phyloP scores from a whole-genome alignment of 805 yeast genomes.

The Lipomyces yamadae region DNA sequence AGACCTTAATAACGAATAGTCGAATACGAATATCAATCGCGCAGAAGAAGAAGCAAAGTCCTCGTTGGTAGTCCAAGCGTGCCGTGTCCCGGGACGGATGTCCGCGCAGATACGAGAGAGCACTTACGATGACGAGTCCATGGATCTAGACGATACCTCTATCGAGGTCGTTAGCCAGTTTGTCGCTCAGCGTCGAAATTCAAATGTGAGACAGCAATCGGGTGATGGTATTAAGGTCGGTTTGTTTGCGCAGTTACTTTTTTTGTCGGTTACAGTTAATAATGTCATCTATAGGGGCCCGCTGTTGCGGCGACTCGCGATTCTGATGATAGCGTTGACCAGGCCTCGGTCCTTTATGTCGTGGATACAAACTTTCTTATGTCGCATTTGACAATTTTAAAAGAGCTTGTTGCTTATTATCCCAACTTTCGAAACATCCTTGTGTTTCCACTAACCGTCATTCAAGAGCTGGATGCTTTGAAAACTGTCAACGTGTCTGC shows the following conservation, averaged over 20 bases:
- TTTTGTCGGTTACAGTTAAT: background rate
- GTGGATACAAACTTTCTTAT: constrained; percentile 85
- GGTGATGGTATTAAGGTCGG: background rate
- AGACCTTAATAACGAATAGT: too few relatives aligned
- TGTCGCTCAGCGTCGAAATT: constrained; percentile 7
- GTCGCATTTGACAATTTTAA: constrained; percentile 65
- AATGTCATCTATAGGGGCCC: background rate
- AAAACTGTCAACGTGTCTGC: constrained; percentile 52
- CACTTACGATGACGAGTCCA: constrained; percentile 15
- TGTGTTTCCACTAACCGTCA: constrained; percentile 71
- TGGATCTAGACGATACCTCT: constrained; percentile 22
- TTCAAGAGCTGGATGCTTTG: constrained; percentile 82
- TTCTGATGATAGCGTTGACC: constrained; percentile 4
- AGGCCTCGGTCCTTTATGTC: constrained; percentile 46
- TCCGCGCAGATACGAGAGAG: background rate
- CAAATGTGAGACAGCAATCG: background rate
- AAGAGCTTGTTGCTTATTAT: constrained; percentile 54
- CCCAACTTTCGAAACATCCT: constrained; percentile 54
- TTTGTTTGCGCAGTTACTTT: background rate
- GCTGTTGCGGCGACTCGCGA: constrained; percentile 5
- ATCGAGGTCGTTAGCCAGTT: constrained; percentile 3
- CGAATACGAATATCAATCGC: too few relatives aligned
- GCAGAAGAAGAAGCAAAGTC: too few relatives aligned
- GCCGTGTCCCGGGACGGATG: background rate
- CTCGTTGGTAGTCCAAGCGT: background rate